Conservation (phyloP, 805 yeast genomes). For the Phaffomyces antillensis region DNA sequence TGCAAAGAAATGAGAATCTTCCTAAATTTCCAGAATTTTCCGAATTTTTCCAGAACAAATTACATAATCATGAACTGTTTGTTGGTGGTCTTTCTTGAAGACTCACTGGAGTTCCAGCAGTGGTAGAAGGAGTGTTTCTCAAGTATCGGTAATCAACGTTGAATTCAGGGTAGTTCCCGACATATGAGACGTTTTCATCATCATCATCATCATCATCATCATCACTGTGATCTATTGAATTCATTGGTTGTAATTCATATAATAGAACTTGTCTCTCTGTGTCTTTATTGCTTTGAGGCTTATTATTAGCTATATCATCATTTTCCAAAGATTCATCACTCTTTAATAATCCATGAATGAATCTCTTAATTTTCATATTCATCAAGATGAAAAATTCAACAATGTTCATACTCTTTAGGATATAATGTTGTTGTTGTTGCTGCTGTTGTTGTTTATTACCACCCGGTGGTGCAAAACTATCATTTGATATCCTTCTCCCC, state of each 20-base stretch:
- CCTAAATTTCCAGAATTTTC: conserved; percentile 5
- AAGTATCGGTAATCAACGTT: conserved; percentile 21
- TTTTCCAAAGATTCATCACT: neutral
- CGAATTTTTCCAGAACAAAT: neutral
- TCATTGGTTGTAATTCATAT: conserved; percentile 4
- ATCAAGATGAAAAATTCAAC: conserved; percentile 8
- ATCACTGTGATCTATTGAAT: neutral
- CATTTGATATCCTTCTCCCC: conserved; percentile 49
- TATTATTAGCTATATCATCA: neutral
- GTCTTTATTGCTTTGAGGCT: neutral
- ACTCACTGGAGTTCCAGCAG: conserved; percentile 9
- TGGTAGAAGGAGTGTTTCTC: conserved; percentile 22
- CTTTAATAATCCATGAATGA: neutral
- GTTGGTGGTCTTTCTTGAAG: conserved; percentile 8
- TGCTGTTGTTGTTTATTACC: conserved; percentile 2
- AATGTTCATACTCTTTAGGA: conserved; percentile 15
- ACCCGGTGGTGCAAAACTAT: conserved; percentile 27
- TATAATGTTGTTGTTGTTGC: conserved; percentile 8
- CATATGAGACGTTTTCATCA: conserved; percentile 11
- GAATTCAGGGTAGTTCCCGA: conserved; percentile 21
- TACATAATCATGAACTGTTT: neutral
- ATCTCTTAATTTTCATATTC: neutral
- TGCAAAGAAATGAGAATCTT: neutral
- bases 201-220: too few relatives aligned
- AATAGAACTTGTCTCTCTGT: neutral